Base-by-base conservation (phyloP, 176 grass and related monocot genomes). In the Paspalum vaginatum region DNA sequence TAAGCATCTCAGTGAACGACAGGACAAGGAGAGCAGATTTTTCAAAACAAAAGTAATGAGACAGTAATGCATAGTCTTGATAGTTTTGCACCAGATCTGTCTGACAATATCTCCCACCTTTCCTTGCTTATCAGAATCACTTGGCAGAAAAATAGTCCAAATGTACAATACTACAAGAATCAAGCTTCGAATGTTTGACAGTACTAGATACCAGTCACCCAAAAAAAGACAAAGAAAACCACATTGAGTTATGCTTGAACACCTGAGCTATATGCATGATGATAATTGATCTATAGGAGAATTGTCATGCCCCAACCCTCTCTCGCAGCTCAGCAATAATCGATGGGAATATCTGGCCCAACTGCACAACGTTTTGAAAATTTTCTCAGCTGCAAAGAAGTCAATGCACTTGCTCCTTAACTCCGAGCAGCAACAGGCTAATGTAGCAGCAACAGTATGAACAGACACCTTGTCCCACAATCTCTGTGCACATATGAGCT, bases 401-500 rank as follows among this genome's bases (percentile, higher is more conserved):
- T 79, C 81, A 6, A 94, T 44, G 77, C 91, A 94, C 15, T 70
- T 84, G 10, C 42, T 75, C 61, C 91, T 94, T 9, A 94, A 56
- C 56, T 81, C 74, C 21, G 13, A 52, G 60, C 85, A 91, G 57
- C 48, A 84, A 16, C 68, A 83, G 4, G 44, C 81, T 26, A 89
- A 53, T 16, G 77, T 85, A 10, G 76, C 70, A 6, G 65, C 70
- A 49, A 89, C 81, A 0, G 72, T 82, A 32, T 92, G 83, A 20
- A 86, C 68, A 37, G 61, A 61, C 21, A 89, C 41, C 61, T 27
- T 25, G 4, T 83, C 52, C 45, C 74, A 81, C n/a, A 92, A 21
- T 41, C 61, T 92, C n/a, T 72, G 73, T 43, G 78, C 85, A 18
- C 85, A 88, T 6, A 85, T 56, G 25, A 79, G 50, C 81, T 84